Evolutionary conservation across 441 rosid species (phyloP), one percentile per base, ranked within the genome.

Genomic region (Populus tomentosa): DNA sequence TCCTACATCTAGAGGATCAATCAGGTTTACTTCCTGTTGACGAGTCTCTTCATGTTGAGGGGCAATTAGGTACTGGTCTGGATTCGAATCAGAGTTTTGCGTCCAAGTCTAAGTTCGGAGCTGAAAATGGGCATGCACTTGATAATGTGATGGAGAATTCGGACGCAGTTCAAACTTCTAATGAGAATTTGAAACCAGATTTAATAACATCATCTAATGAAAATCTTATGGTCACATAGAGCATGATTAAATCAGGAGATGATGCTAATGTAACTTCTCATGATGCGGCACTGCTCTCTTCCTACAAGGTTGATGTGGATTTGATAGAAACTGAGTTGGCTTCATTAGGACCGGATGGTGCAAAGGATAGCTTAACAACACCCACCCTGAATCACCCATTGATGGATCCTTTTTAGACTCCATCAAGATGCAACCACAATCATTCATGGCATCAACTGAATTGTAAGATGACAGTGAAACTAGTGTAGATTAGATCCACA

Each of bases 181-280:
- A 75, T 67, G 36, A 69, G 72, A 78, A 79, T 80, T 63, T 80
- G 75, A 72, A 79, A 62, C 77, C 80, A 40, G 72, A 83, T 72
- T 66, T 62, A 73, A 78, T 75, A 75, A 75, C 84, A 56, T 76
- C 72, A 72, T 75, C 78, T 24, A 69, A 72, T 70, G 80, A 66
- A 46, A 77, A 70, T 66, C 72, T 38, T 35, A 53, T 59, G 72
- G 72, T 80, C 70, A 70, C 75, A 63, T 83, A 82, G 59, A 77
- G 71, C 77, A 50, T 72, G 67, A 61, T 59, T 16, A 33, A 69
- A 73, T 67, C 42, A 71, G 76, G 67, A 72, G 33, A 56, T 73
- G 84, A 82, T 84, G 80, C 59, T 35, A 35, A 73, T 78, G 78
- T 79, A 78, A 75, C 74, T 75, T 77, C 72, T 23, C 82, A 23